A percentile compares a stretch with the other conserved stretches of the same genome.
phyloP scores from a whole-genome alignment of 805 yeast species.

The Clavispora santaluciae region DNA sequence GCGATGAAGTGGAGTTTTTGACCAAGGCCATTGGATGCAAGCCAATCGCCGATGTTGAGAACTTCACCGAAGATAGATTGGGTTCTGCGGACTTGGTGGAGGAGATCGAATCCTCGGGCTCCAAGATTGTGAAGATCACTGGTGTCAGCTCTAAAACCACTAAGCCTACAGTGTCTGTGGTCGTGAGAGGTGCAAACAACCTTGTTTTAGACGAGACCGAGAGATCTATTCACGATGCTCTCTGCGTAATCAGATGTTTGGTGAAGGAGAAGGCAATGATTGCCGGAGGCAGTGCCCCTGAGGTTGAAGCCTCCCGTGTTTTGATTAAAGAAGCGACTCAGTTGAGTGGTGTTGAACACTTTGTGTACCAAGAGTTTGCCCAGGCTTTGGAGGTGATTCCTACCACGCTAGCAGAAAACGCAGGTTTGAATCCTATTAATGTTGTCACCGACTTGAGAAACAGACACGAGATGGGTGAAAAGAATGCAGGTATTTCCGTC shows the following conservation, averaged over 20 bases:
- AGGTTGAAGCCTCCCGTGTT: constrained; percentile 78
- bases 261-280: constrained; percentile 85
- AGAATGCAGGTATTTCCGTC: constrained; percentile 92
- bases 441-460: constrained; percentile 90
- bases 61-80: constrained; percentile 87
- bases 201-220: constrained; percentile 93
- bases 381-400: constrained; percentile 90
- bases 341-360: constrained; percentile 80
- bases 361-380: constrained; percentile 89
- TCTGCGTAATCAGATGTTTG: constrained; percentile 86
- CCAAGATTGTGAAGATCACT: constrained; percentile 82
- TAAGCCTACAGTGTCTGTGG: constrained; percentile 75
- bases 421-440: constrained; percentile 86
- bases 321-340: constrained; percentile 66
- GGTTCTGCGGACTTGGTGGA: constrained; percentile 91
- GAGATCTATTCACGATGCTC: constrained; percentile 94
- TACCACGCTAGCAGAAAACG: constrained; percentile 90
- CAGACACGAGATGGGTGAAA: constrained; percentile 86
- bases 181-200: constrained; percentile 91
- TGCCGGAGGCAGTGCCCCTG: constrained; percentile 99
- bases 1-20: constrained; percentile 94
- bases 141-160: constrained; percentile 58
- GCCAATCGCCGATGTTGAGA: constrained; percentile 93
- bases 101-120: constrained; percentile 84
- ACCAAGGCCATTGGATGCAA: constrained; percentile 83